Evolutionary conservation across 1,139 yeast genomes (phyloP).

Genomic region (Suhomyces wounanorum): DNA sequence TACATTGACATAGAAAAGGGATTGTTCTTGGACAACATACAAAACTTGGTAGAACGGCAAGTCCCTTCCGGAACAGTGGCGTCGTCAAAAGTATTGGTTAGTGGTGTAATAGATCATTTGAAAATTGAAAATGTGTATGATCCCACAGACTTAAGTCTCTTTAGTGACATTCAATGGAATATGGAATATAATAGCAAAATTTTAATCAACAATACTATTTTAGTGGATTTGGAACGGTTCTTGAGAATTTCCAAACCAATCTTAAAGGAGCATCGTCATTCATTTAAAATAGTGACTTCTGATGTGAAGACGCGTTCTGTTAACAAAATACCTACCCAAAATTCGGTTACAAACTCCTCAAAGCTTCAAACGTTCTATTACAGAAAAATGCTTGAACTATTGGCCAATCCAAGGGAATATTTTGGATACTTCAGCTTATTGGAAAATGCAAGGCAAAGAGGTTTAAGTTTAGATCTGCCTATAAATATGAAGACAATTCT

Average conservation of each 20-base stretch:
- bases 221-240: conserved; percentile 27
- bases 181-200: conserved; percentile 13
- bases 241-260: conserved; percentile 21
- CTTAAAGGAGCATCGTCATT: conserved; percentile 17
- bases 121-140: conserved; percentile 19
- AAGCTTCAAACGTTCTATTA: conserved; percentile 62
- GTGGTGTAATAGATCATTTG: conserved; percentile 65
- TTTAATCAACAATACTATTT: conserved; percentile 15
- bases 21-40: conserved; percentile 22
- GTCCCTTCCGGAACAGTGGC: not conserved
- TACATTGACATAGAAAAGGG: conserved; percentile 38
- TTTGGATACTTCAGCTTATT: conserved; percentile 28
- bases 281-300: conserved; percentile 20
- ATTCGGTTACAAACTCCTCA: conserved; percentile 50
- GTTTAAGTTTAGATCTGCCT: conserved; percentile 51
- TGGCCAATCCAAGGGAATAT: conserved; percentile 13
- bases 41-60: not conserved
- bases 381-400: conserved; percentile 23
- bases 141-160: conserved; percentile 24
- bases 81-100: conserved; percentile 41
- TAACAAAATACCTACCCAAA: conserved; percentile 46
- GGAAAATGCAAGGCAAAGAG: conserved; percentile 47
- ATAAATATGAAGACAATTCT: conserved; percentile 42
- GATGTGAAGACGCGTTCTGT: conserved; percentile 63
- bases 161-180: conserved; percentile 25